A percentile compares a stretch with the other conserved stretches of the same genome.
phyloP scores from a whole-genome alignment of 352 stramenopile genomes.

The Phytophthora palmivora region DNA sequence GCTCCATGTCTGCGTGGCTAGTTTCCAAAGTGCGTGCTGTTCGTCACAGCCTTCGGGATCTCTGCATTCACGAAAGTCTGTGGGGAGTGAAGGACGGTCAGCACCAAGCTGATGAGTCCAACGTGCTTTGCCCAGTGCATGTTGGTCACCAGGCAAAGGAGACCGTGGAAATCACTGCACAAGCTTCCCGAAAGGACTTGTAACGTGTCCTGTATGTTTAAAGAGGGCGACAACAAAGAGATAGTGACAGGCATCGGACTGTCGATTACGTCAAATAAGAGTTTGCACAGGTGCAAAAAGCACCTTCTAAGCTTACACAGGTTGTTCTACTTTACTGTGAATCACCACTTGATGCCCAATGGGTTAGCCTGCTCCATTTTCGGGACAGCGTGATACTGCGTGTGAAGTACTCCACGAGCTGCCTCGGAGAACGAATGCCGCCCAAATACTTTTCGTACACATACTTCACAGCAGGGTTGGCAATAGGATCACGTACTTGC shows the following conservation, averaged over 20 bases:
- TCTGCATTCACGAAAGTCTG: conserved; percentile 87
- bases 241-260: conserved; percentile 19
- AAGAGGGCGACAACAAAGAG: conserved; percentile 20
- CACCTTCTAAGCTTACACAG: conserved; percentile 22
- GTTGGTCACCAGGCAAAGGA: conserved; percentile 72
- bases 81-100: conserved; percentile 83
- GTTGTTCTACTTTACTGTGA: conserved; percentile 7
- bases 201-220: conserved; percentile 33
- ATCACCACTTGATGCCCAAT: conserved; percentile 89
- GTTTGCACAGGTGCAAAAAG: conserved; percentile 14
- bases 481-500: conserved; percentile 55
- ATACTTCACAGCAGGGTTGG: conserved; percentile 81
- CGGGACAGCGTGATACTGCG: conserved; percentile 82
- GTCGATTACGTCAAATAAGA: conserved; percentile 27
- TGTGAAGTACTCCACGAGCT: conserved; percentile 73
- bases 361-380: conserved; percentile 89
- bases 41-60: conserved; percentile 74
- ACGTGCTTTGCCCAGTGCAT: conserved; percentile 83
- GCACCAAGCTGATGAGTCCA: conserved; percentile 74
- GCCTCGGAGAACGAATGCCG: conserved; percentile 71
- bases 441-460: conserved; percentile 88
- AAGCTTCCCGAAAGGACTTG: conserved; percentile 51
- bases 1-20: conserved; percentile 64
- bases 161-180: conserved; percentile 65
- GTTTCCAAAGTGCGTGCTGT: conserved; percentile 70